Evolutionary conservation across 345 rosid genomes (phyloP), one percentile per base, ranked within the genome.

Genomic region (Linum lewisii): DNA sequence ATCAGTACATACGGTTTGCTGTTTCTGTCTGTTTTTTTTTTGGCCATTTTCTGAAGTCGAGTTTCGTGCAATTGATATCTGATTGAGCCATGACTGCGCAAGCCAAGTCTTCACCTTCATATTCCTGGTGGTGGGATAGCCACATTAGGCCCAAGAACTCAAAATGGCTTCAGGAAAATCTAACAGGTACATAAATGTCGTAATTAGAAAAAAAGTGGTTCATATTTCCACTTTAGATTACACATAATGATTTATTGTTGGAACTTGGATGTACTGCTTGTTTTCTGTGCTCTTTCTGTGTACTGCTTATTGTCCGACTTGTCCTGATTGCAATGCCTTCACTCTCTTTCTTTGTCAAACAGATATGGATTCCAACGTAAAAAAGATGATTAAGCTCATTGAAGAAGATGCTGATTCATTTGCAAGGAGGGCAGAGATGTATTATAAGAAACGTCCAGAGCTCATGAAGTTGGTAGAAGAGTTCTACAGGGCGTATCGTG

Each of bases 101-200:
- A 7, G 76, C 77, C 1, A 84, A 81, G 73, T 69, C 81, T n/a
- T 83, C 74, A 69, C 78, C 84, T 59, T 83, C 58, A 74, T 89
- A 89, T 60, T 89, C 99, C 34, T 93, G 99, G 99, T 93, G 99
- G 99, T 93, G 99, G 99, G 88, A 87, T 73, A 89, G 99, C 82
- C 97, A 93, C 73, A 82, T 79, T 29, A 82, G 82, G 76, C 99
- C 97, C 13, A 93, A 87, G 73, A 89, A 87, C 74, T 93, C 99
- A 4, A 93, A 83, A 82, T 93, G 99, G 99, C 97, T 93, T 56
- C 80, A 83, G 73, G 95, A 86, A 65, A 93, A 89, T 82, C 95
- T 93, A 62, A 79, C 97, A 66, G 99, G 99, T 93, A 79, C 37
- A 24, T 38, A 24, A 34, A 16, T 44, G 26, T 26, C 34, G 15